These are phyloP conservation scores for Lactuca saligna DNA, from an alignment of 129 eudicot species.

Conservation along the genomic window DNA sequence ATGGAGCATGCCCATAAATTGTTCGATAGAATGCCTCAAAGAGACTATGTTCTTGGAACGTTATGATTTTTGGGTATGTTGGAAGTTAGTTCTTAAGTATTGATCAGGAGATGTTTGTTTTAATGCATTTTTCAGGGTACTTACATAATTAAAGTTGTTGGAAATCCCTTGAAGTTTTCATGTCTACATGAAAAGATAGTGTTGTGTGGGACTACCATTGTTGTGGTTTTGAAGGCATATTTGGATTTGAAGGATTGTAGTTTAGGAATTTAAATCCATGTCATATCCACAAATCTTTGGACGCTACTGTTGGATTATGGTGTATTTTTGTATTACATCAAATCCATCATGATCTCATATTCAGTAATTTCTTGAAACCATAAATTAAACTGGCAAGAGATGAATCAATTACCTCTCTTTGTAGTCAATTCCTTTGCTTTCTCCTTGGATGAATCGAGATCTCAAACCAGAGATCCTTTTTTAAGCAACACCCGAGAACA, in stretches of 20 bases:
- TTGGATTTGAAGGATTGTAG: conserved; percentile 49
- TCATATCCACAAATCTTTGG: too few species aligned
- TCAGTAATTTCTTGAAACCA: too few species aligned
- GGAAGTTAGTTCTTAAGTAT: conserved; percentile 38
- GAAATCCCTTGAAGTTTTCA: conserved; percentile 50
- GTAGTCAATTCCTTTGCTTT: too few species aligned
- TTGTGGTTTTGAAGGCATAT: conserved; percentile 48
- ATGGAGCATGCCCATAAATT: conserved; percentile 54
- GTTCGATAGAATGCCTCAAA: conserved; percentile 69
- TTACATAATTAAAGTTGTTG: conserved; percentile 51
- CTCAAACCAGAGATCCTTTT: too few species aligned
- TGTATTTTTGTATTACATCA: too few species aligned
- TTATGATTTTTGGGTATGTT: conserved; percentile 68
- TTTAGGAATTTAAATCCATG: conserved; percentile 70
- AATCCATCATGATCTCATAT: too few species aligned
- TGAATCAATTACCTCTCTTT: too few species aligned
- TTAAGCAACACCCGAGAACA: too few species aligned
- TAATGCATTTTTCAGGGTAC: conserved; percentile 75
- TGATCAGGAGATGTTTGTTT: conserved; percentile 51
- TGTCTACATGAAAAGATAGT: conserved; percentile 38
- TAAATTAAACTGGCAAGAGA: too few species aligned
- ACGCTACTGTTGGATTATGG: too few species aligned
- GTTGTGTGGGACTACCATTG: not conserved
- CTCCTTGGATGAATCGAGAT: too few species aligned
- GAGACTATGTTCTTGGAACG: conserved; percentile 69